A percentile compares a stretch with the other conserved stretches of the same genome.
phyloP scores from a whole-genome alignment of 2,329 filamentous ascomycete genomes.

The Acrocalymma vagum region DNA sequence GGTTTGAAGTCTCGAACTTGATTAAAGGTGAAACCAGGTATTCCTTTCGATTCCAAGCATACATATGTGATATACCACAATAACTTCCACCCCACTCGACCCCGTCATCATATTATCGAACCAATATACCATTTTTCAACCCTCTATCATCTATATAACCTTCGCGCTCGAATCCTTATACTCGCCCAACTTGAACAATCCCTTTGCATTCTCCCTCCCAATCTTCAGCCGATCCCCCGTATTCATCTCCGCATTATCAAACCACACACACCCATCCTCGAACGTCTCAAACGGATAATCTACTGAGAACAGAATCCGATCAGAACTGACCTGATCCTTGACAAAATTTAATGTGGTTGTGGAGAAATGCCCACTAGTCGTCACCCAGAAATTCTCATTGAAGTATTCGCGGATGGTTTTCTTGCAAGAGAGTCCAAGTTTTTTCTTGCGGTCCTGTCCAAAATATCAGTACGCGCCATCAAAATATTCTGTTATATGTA shows the following conservation, averaged over 20 bases:
- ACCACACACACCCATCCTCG: conserved; percentile 54
- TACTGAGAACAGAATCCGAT: conserved; percentile 62
- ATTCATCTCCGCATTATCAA: conserved; percentile 51
- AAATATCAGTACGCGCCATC: no score
- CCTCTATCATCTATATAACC: conserved; percentile 11
- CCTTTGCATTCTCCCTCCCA: conserved; percentile 57
- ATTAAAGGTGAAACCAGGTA: no score
- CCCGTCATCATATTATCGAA: no score
- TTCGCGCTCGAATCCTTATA: conserved; percentile 32
- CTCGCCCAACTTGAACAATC: conserved; percentile 43
- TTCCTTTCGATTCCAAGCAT: no score
- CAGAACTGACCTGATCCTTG: conserved; percentile 58
- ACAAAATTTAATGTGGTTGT: conserved; percentile 62
- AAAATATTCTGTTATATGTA: no score
- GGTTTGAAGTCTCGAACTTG: no score
- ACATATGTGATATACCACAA: no score
- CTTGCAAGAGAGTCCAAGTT: conserved; percentile 55
- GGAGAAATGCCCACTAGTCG: conserved; percentile 65
- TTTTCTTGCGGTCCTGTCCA: conserved; percentile 64
- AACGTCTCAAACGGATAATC: conserved; percentile 62
- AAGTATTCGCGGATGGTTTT: conserved; percentile 62
- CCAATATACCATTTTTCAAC: background rate
- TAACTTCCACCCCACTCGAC: no score
- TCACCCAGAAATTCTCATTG: conserved; percentile 64
- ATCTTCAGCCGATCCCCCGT: conserved; percentile 50